Evolutionary conservation across 2,329 filamentous ascomycete genomes (phyloP).

Genomic region (Leptographium galeiforme): DNA sequence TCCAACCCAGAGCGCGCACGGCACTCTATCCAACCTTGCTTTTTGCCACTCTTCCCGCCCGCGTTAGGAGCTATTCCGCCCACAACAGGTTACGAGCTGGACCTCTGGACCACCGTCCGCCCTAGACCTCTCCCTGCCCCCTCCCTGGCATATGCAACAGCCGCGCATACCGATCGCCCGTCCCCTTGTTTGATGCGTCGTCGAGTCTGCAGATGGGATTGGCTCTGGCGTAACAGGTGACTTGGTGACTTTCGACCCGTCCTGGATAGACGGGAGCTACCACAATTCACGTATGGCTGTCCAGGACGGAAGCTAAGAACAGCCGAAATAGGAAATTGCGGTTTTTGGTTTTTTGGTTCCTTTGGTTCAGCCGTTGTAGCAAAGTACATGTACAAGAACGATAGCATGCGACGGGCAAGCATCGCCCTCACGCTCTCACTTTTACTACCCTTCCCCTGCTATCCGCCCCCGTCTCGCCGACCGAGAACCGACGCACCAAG

Average conservation of each 20-base stretch:
- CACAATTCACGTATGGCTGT: not conserved
- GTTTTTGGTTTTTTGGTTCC: too few species aligned
- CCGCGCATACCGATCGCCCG: too few species aligned
- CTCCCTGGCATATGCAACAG: too few species aligned
- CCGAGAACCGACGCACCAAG: not conserved
- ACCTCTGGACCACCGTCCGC: too few species aligned
- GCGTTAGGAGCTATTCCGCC: too few species aligned
- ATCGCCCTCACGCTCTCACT: not conserved
- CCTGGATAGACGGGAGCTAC: constrained; percentile 4
- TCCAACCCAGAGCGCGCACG: not conserved
- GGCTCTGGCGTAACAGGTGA: not conserved
- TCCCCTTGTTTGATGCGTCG: not conserved
- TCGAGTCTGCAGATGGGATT: not conserved
- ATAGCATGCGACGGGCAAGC: not conserved
- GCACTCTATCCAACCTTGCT: not conserved
- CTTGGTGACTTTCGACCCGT: not conserved
- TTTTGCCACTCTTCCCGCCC: too few species aligned
- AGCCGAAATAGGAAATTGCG: constrained; percentile 6
- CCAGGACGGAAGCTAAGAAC: constrained; percentile 10
- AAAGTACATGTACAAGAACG: not conserved
- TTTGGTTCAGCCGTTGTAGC: not conserved
- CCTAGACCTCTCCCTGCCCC: too few species aligned
- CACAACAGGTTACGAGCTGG: too few species aligned
- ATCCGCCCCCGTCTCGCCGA: not conserved
- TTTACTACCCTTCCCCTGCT: not conserved